Evolutionary conservation across 148 eudicot species (phyloP).

Genomic region (Nepenthes mirabilis): DNA sequence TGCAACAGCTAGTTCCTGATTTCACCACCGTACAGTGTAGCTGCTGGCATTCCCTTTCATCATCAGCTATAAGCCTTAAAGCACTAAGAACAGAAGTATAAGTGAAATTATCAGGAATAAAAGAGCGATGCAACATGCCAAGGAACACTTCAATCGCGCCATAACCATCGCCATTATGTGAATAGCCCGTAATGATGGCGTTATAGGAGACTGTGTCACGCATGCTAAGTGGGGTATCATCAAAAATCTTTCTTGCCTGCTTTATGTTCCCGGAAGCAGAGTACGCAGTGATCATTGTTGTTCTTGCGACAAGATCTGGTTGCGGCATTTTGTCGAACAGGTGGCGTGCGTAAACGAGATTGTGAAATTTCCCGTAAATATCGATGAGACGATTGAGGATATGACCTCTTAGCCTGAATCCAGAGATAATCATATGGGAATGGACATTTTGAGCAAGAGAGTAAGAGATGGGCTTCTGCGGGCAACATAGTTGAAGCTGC

Average conservation of each 20-base stretch:
- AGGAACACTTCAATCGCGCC: constrained; percentile 28
- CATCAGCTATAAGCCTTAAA: constrained; percentile 31
- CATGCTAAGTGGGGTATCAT: constrained; percentile 25
- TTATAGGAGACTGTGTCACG: constrained; percentile 53
- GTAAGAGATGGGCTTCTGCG: constrained; percentile 24
- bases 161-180: constrained; percentile 33
- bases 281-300: constrained; percentile 43
- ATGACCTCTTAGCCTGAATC: constrained; percentile 56
- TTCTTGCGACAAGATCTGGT: constrained; percentile 40
- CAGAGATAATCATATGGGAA: constrained; percentile 61
- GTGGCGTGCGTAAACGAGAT: constrained; percentile 31
- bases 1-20: constrained; percentile 32
- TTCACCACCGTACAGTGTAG: constrained; percentile 44
- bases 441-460: constrained; percentile 37
- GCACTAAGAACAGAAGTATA: constrained; percentile 30
- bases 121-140: constrained; percentile 18
- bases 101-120: constrained; percentile 37
- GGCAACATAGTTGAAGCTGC: constrained; percentile 47
- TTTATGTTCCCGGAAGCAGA: constrained; percentile 21
- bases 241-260: constrained; percentile 31
- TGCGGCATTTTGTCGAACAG: constrained; percentile 51
- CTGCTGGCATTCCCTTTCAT: constrained; percentile 33
- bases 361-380: constrained; percentile 28
- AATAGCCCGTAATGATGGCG: constrained; percentile 52
- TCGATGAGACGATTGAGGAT: constrained; percentile 41